These are phyloP conservation scores for Straminergon stramineum DNA, from an alignment of 225 moss, liverwort and hornwort genomes.

Conservation along the genomic window DNA sequence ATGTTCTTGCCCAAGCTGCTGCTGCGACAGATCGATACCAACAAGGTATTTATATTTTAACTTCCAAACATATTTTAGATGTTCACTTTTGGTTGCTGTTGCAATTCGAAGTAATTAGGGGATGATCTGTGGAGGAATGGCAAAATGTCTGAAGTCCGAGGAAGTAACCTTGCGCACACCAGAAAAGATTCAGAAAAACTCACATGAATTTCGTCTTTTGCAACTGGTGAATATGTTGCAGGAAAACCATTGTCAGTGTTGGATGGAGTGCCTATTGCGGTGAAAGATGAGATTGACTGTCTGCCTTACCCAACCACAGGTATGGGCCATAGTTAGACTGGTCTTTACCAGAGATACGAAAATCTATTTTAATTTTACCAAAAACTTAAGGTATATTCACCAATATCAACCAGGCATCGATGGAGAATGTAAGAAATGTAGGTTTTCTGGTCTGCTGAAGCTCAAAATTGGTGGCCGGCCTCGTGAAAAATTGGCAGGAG, in stretches of 20 bases:
- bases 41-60: constrained; percentile 3
- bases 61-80: background rate
- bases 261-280: constrained; percentile 71
- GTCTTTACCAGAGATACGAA: background rate
- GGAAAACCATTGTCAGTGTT: constrained; percentile 59
- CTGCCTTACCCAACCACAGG: constrained; percentile 79
- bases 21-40: constrained; percentile 51
- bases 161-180: background rate
- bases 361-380: background rate
- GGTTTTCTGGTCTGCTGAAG: background rate
- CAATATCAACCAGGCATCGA: background rate
- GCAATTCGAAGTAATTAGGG: background rate
- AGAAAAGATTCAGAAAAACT: background rate
- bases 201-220: background rate
- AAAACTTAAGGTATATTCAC: background rate
- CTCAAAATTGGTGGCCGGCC: background rate
- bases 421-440: background rate
- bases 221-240: background rate
- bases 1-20: constrained; percentile 59
- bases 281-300: constrained; percentile 92
- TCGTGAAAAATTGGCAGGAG: constrained; percentile 30
- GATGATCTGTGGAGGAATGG: background rate
- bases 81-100: background rate
- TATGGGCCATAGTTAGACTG: background rate
- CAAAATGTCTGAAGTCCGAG: background rate